Conservation (phyloP, 1,284 basidiomycete species). For the Xerocomus nothofagi region DNA sequence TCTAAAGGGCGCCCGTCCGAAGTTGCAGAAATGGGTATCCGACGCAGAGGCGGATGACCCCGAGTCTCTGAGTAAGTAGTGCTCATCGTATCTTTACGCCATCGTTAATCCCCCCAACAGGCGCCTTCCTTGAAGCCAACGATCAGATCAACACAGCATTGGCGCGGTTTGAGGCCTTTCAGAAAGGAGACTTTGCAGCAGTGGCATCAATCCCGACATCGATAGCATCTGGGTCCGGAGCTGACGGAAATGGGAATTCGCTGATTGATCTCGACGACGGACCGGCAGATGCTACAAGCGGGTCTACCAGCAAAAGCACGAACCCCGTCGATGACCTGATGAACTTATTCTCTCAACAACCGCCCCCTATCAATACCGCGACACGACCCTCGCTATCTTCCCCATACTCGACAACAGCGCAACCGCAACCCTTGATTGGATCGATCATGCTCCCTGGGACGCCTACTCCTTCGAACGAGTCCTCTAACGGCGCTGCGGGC, state of each 20-base stretch:
- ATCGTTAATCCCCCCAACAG: constrained; percentile 41
- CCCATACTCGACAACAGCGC: constrained; percentile 12
- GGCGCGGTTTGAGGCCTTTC: constrained; percentile 88
- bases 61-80: constrained; percentile 75
- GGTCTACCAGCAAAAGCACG: constrained; percentile 13
- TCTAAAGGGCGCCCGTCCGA: constrained; percentile 83
- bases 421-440: constrained; percentile 38
- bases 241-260: constrained; percentile 42
- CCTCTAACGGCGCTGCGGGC: constrained; percentile 18
- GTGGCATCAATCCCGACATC: constrained; percentile 65
- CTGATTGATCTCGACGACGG: constrained; percentile 75
- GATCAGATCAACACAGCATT: constrained; percentile 96
- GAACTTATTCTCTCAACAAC: constrained; percentile 48
- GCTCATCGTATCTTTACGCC: not conserved
- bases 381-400: constrained; percentile 26
- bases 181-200: constrained; percentile 78
- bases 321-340: constrained; percentile 55
- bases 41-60: constrained; percentile 83
- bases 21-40: constrained; percentile 98
- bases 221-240: constrained; percentile 42
- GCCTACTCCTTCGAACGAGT: constrained; percentile 32
- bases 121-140: constrained; percentile 93
- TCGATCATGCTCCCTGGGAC: constrained; percentile 56
- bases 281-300: constrained; percentile 11
- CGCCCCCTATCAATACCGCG: constrained; percentile 24